phyloP scores from a whole-genome alignment of 805 yeast genomes.

The Kluyveromyces aestuarii region DNA sequence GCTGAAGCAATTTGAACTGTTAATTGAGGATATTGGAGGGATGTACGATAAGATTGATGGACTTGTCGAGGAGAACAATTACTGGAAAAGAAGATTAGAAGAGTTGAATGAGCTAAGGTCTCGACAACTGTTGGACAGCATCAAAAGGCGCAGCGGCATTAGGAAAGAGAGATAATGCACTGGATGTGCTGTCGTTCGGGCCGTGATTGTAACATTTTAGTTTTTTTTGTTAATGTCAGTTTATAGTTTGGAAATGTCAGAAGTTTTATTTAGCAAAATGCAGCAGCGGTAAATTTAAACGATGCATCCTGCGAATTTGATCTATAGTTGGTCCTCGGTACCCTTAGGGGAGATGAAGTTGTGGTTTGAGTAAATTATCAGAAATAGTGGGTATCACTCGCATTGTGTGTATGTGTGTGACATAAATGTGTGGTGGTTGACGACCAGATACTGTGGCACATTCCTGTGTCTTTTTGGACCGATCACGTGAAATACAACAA shows the following conservation, averaged over 20 bases:
- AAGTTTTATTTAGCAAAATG: too few species aligned
- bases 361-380: not conserved
- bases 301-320: too few species aligned
- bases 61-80: slow-evolving; percentile 21
- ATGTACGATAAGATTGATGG: slow-evolving; percentile 16
- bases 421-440: not conserved
- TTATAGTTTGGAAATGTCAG: too few species aligned
- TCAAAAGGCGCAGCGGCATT: slow-evolving; percentile 14
- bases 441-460: not conserved
- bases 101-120: slow-evolving; percentile 22
- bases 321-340: too few species aligned
- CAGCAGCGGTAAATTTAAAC: too few species aligned
- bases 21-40: slow-evolving; percentile 14
- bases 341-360: too few species aligned
- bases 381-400: not conserved
- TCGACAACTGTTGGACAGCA: slow-evolving; percentile 17
- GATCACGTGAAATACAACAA: not conserved
- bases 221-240: too few species aligned
- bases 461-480: not conserved
- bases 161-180: not conserved
- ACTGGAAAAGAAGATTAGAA: slow-evolving; percentile 22
- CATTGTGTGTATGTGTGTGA: not conserved
- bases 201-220: too few species aligned
- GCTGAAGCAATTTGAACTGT: slow-evolving; percentile 10
- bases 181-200: not conserved